Conservation (phyloP, 768 basidiomycete species). For the Holtermanniella nyarrowii region DNA sequence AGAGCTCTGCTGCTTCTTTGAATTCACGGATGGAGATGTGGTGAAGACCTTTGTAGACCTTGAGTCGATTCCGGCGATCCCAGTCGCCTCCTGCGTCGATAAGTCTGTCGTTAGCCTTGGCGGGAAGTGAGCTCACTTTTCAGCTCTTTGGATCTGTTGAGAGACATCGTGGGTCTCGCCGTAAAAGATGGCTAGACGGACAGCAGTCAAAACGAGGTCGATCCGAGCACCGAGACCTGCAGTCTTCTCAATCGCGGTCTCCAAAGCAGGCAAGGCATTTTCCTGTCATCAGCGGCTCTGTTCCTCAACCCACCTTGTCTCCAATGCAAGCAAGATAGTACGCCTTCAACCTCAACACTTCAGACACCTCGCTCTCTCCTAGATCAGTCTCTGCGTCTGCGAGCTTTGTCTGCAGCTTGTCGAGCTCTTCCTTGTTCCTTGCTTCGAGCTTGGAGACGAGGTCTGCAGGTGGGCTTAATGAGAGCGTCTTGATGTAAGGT, state of each 20-base stretch:
- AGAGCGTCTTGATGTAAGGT: conserved; percentile 50
- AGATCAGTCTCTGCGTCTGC: conserved; percentile 80
- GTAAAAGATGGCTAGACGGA: conserved; percentile 85
- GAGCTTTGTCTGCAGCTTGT: conserved; percentile 63
- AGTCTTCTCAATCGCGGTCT: conserved; percentile 77
- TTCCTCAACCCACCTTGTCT: conserved; percentile 50
- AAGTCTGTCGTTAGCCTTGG: conserved; percentile 50
- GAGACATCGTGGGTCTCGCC: conserved; percentile 63
- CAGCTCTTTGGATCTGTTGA: conserved; percentile 63
- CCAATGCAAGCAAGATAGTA: conserved; percentile 81
- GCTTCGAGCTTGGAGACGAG: conserved; percentile 55
- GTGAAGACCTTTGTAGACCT: conserved; percentile 86
- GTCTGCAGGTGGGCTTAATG: conserved; percentile 43
- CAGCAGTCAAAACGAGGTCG: conserved; percentile 79
- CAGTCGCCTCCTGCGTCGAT: conserved; percentile 96
- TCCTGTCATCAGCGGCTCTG: conserved; percentile 48
- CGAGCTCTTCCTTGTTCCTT: conserved; percentile 61
- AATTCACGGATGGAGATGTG: conserved; percentile 82
- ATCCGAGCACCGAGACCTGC: conserved; percentile 87
- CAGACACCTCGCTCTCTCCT: conserved; percentile 87
- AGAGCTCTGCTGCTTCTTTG: conserved; percentile 68
- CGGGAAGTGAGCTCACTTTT: conserved; percentile 50
- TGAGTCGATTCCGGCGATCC: conserved; percentile 91
- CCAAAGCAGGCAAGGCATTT: conserved; percentile 66
- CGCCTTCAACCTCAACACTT: conserved; percentile 72